Evolutionary conservation across 2,329 filamentous ascomycete species (phyloP).

Genomic region (Colletotrichum eleusines): DNA sequence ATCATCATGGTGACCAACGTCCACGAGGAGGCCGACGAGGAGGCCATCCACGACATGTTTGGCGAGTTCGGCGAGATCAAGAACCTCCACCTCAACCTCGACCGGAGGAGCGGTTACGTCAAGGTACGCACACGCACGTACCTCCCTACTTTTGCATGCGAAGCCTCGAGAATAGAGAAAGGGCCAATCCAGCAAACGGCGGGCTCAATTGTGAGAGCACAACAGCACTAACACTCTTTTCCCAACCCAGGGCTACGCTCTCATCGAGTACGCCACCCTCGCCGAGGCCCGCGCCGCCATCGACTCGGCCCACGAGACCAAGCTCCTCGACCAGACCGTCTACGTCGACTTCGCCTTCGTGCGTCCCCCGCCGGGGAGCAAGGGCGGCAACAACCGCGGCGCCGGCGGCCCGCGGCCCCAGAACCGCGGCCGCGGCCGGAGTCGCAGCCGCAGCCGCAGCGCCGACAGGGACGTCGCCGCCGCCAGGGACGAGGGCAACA

Average conservation of each 20-base stretch:
- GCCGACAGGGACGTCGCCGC: slow-evolving; percentile 25
- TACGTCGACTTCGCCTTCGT: slow-evolving; percentile 89
- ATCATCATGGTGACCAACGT: slow-evolving; percentile 89
- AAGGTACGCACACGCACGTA: slow-evolving; percentile 67
- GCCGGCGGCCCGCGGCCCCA: slow-evolving; percentile 56
- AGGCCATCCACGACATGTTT: slow-evolving; percentile 84
- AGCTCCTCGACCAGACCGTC: slow-evolving; percentile 85
- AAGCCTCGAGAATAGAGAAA: too few species aligned
- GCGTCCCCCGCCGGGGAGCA: slow-evolving; percentile 73
- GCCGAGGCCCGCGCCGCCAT: slow-evolving; percentile 86
- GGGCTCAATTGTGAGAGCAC: too few species aligned
- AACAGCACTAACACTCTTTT: background rate
- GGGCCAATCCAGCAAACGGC: too few species aligned
- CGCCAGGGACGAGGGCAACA: slow-evolving; percentile 22
- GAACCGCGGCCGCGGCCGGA: slow-evolving; percentile 49
- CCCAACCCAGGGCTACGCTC: slow-evolving; percentile 79
- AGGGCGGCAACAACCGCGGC: slow-evolving; percentile 50
- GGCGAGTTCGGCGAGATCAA: slow-evolving; percentile 89
- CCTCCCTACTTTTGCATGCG: background rate
- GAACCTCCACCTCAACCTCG: slow-evolving; percentile 86
- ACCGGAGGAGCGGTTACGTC: slow-evolving; percentile 85
- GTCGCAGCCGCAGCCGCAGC: slow-evolving; percentile 53
- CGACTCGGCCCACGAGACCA: slow-evolving; percentile 80
- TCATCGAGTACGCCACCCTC: slow-evolving; percentile 86
- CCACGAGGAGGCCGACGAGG: slow-evolving; percentile 88